Conservation (phyloP, 1,139 yeast genomes). For the Yarrowia galli region DNA sequence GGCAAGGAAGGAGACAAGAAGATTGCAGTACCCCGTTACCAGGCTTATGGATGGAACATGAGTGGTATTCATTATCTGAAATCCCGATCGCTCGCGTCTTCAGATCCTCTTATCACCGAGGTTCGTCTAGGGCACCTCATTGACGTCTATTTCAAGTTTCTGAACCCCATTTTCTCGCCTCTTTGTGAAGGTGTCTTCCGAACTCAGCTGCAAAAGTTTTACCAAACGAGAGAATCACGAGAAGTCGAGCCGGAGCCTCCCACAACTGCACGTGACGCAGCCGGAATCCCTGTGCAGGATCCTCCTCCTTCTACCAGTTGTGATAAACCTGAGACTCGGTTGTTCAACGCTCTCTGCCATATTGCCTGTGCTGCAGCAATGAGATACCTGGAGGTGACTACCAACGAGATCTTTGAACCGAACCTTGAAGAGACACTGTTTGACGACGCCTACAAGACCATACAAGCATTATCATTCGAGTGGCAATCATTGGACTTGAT, state of each 20-base stretch:
- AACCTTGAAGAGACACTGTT: constrained; percentile 63
- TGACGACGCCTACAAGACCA: constrained; percentile 58
- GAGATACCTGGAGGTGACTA: constrained; percentile 60
- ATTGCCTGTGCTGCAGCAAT: constrained; percentile 61
- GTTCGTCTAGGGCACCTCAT: constrained; percentile 47
- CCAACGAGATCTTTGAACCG: constrained; percentile 47
- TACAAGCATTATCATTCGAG: constrained; percentile 62
- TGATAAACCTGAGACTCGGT: constrained; percentile 46
- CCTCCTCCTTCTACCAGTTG: constrained; percentile 4
- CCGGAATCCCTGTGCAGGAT: not conserved
- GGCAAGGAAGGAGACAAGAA: constrained; percentile 53
- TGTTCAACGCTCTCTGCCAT: constrained; percentile 62
- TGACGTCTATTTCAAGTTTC: constrained; percentile 58
- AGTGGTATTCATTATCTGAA: constrained; percentile 63
- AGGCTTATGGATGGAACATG: constrained; percentile 73
- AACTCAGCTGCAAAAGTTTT: constrained; percentile 52
- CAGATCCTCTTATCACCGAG: constrained; percentile 40
- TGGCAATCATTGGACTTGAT: constrained; percentile 73
- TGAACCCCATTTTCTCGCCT: constrained; percentile 64
- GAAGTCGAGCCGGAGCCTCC: not conserved
- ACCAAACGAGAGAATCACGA: constrained; percentile 10
- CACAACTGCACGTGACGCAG: constrained; percentile 1
- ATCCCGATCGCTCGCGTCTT: constrained; percentile 51
- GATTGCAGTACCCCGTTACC: constrained; percentile 62
- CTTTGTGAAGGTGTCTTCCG: constrained; percentile 63